phyloP scores from a whole-genome alignment of 2,329 filamentous ascomycete genomes.

The Claviceps capensis region DNA sequence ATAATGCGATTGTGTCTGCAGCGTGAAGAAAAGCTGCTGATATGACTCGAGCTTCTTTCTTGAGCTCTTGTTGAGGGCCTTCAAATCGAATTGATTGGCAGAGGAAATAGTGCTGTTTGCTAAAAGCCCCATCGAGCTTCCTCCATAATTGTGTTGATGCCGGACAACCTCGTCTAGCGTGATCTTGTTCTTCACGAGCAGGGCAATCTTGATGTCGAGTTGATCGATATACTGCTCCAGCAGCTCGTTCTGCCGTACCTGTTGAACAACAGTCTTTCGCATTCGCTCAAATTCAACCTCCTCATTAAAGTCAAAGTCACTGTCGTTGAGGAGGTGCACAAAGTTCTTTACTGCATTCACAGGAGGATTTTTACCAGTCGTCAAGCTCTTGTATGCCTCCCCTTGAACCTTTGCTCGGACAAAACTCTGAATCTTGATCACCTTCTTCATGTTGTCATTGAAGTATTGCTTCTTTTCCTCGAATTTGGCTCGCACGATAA shows the following conservation, averaged over 20 bases:
- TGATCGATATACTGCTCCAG: conserved; percentile 97
- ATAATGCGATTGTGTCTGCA: conserved; percentile 94
- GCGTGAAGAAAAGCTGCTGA: conserved; percentile 91
- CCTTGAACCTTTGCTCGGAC: conserved; percentile 90
- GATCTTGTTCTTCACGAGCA: conserved; percentile 98
- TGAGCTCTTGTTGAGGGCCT: conserved; percentile 93
- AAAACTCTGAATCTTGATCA: conserved; percentile 97
- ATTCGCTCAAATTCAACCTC: conserved; percentile 94
- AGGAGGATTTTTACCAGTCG: conserved; percentile 89
- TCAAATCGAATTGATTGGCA: conserved; percentile 87
- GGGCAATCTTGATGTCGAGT: conserved; percentile 95
- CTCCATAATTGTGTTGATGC: conserved; percentile 92
- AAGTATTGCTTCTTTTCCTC: conserved; percentile 79
- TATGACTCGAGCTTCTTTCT: conserved; percentile 92
- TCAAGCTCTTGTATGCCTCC: conserved; percentile 94
- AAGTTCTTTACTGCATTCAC: conserved; percentile 97
- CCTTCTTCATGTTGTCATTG: conserved; percentile 95
- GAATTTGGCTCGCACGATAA: conserved; percentile 60
- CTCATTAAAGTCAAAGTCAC: conserved; percentile 97
- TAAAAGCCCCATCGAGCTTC: conserved; percentile 70
- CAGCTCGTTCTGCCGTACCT: conserved; percentile 93
- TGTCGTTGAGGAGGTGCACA: conserved; percentile 93
- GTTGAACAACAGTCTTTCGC: conserved; percentile 90
- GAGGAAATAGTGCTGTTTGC: conserved; percentile 82
- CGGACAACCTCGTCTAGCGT: conserved; percentile 94